phyloP scores from a whole-genome alignment of 2,329 filamentous ascomycete species.

The Pseudopyricularia javanii region DNA sequence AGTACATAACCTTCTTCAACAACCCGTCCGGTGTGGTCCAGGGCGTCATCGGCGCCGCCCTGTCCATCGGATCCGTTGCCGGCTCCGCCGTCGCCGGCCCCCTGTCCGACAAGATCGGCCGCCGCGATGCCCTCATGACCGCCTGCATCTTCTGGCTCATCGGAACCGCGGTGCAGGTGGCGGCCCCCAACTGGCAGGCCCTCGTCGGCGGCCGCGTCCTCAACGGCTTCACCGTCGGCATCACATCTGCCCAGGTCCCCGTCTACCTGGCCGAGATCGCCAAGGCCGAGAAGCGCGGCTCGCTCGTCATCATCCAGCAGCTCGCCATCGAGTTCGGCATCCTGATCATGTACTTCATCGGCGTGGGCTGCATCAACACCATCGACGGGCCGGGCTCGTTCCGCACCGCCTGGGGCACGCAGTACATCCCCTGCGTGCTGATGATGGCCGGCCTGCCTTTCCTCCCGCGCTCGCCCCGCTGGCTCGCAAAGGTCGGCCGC shows the following conservation, averaged over 20 bases:
- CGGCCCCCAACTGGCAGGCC: constrained; percentile 37
- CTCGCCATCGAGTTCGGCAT: constrained; percentile 19
- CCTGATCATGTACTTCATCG: constrained; percentile 33
- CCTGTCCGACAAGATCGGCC: constrained; percentile 40
- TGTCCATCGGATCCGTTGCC: constrained; percentile 59
- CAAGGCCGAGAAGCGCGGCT: constrained; percentile 29
- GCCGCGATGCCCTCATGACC: constrained; percentile 34
- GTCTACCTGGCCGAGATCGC: constrained; percentile 58
- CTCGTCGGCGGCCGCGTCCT: constrained; percentile 57
- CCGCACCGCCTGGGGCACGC: constrained; percentile 34
- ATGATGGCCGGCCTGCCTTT: constrained; percentile 27
- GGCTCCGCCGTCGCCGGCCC: constrained; percentile 49
- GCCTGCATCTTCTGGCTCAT: constrained; percentile 37
- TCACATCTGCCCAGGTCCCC: constrained; percentile 60
- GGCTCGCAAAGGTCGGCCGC: constrained; percentile 35
- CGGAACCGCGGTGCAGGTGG: constrained; percentile 32
- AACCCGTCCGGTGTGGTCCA: constrained; percentile 24
- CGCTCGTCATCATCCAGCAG: constrained; percentile 28
- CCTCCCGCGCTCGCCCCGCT: constrained; percentile 36
- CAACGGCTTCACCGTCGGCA: constrained; percentile 60
- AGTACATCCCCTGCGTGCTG: constrained; percentile 29
- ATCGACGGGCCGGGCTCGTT: constrained; percentile 31
- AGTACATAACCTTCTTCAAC: constrained; percentile 30
- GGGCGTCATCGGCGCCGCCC: constrained; percentile 56
- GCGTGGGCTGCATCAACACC: constrained; percentile 32